Evolutionary conservation across 2,329 filamentous ascomycete genomes (phyloP).

Genomic region (Cladobotryum mycophilum): DNA sequence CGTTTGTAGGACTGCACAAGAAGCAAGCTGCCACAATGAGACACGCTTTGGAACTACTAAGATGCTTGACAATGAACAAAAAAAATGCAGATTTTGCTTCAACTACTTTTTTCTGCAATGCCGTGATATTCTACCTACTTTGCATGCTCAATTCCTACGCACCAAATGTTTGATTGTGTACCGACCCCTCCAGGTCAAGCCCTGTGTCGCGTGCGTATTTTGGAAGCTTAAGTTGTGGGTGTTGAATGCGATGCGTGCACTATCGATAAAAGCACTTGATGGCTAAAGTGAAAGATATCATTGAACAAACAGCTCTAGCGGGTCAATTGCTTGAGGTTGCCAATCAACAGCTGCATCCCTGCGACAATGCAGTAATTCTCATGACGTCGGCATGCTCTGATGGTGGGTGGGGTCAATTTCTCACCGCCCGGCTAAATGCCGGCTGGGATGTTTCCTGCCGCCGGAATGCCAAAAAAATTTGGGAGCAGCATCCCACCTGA

Average conservation of each 20-base stretch:
- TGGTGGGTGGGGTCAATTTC: constrained; percentile 11
- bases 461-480: constrained; percentile 22
- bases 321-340: too few relatives aligned
- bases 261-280: too few relatives aligned
- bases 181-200: too few relatives aligned
- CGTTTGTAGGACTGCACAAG: constrained; percentile 24
- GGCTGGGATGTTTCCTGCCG: constrained; percentile 21
- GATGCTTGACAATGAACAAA: constrained; percentile 20
- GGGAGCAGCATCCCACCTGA: constrained; percentile 21
- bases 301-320: too few relatives aligned
- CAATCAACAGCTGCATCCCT: too few relatives aligned
- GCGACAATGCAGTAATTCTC: neutral
- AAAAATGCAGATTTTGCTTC: constrained; percentile 20
- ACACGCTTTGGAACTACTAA: constrained; percentile 20
- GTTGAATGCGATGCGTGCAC: neutral
- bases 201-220: neutral
- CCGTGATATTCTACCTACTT: neutral
- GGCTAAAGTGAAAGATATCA: too few relatives aligned
- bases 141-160: neutral
- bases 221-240: neutral
- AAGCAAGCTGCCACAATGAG: constrained; percentile 22
- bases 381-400: constrained; percentile 3
- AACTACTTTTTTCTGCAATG: neutral
- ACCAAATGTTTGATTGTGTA: neutral
- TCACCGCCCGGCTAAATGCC: constrained; percentile 23